Base-by-base conservation (phyloP, 2,329 filamentous ascomycete species). In the Fusarium globosum region DNA sequence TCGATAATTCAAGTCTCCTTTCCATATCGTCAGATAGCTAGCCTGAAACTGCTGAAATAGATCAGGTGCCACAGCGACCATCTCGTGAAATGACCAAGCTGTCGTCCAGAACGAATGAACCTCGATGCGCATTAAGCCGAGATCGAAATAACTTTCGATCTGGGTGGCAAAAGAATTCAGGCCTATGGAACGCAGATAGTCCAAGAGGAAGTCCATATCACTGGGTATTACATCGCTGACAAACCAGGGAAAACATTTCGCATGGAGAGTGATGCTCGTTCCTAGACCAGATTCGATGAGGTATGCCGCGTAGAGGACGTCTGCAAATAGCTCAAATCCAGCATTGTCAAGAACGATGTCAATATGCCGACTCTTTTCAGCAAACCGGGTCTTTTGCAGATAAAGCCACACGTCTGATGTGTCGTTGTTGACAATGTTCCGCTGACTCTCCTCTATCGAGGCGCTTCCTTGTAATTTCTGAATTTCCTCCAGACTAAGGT, bases 1-100 rank as follows among this genome's bases (percentile, higher is more conserved):
- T 30, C 63, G 63, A 63, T 65, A 65, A 8, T 65, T 65, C 41
- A 65, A 36, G 7, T 65, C 58, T 33, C 63, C 63, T 41, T 65
- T 65, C 58, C 58, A 65, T 48, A 65, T 56, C 14, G 58, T 64
- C 23, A 65, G 23, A 48, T 64, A 18, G 12, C 63, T 65, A 21
- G 38, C 16, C 7, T 48, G 48, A 1, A 65, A 8, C 10, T 48
- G 36, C 15, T 38, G 36, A 2, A 64, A 65, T 12, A 65, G 23
- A 7, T 48, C 46, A 16, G 63, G 59, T 6, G 63, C 63, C 20
- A 48, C 35, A 15, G 20, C n/a, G 6, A 14, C n/a, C 48, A 65
- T 56, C 20, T 65, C 41, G 35, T 64, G 36, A 13, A 65, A 65
- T 8, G 63, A 55, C 15, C 33, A 63, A 12, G 23, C 23, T 4